Conservation (phyloP, 2,329 filamentous ascomycete species). For the Gaeumannomyces tritici region DNA sequence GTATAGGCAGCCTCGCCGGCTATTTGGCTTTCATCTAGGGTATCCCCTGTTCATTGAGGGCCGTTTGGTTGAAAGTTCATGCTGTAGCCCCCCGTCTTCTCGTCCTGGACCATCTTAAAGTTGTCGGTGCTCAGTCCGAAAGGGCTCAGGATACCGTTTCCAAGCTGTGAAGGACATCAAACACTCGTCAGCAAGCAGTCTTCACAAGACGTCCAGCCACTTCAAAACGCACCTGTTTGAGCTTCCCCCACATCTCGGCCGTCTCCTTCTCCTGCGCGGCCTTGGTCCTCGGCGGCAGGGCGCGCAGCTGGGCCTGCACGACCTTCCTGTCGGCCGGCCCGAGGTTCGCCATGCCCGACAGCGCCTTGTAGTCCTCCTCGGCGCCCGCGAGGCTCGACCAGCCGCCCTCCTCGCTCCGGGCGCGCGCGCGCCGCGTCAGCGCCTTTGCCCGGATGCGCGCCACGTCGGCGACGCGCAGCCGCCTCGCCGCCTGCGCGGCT, state of each 20-base stretch:
- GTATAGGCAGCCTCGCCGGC: no score
- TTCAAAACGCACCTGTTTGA: conserved; percentile 58
- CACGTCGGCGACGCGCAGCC: conserved; percentile 49
- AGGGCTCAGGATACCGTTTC: conserved; percentile 83
- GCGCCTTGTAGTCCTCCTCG: conserved; percentile 65
- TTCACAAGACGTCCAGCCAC: not conserved
- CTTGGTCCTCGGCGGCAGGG: conserved; percentile 60
- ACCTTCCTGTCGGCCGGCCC: conserved; percentile 56
- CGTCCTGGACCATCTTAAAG: conserved; percentile 89
- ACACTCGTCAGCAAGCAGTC: not conserved
- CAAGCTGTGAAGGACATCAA: conserved; percentile 40
- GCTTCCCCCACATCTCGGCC: conserved; percentile 94
- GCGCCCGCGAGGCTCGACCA: conserved; percentile 77
- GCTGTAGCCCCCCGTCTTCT: conserved; percentile 82
- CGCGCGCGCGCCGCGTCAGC: conserved; percentile 68
- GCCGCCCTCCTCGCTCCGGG: conserved; percentile 58
- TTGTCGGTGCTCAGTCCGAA: conserved; percentile 92
- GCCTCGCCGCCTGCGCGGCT: conserved; percentile 17
- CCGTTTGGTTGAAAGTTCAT: conserved; percentile 59
- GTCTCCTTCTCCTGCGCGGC: conserved; percentile 79
- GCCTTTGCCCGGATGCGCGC: conserved; percentile 73
- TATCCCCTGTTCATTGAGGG: not conserved
- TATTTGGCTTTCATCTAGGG: no score
- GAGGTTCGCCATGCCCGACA: conserved; percentile 51
- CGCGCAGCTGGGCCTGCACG: conserved; percentile 55